These are phyloP conservation scores for Xylaria sp. DNA, from an alignment of 2,329 filamentous ascomycete species.

Conservation along the genomic window DNA sequence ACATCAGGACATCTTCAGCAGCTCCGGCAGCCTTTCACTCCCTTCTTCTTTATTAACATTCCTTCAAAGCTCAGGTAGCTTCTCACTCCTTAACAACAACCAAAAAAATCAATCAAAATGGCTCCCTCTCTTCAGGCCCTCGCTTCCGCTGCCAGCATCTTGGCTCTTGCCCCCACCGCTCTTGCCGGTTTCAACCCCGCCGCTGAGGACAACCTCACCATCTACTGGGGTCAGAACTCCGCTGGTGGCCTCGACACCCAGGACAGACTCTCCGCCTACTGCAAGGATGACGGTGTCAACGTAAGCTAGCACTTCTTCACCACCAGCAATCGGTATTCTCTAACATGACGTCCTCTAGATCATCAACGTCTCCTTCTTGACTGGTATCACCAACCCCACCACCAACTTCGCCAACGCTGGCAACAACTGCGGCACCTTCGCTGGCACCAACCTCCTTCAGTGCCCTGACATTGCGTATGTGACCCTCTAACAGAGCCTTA, in stretches of 20 bases:
- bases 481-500: too few species aligned
- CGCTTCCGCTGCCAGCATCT: constrained; percentile 26
- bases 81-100: constrained; percentile 10
- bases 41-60: not conserved
- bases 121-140: constrained; percentile 21
- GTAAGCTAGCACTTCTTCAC: constrained; percentile 30
- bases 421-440: constrained; percentile 55
- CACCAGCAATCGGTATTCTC: not conserved
- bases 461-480: constrained; percentile 55
- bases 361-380: constrained; percentile 60
- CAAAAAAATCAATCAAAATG: constrained; percentile 18
- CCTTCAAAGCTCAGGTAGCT: constrained; percentile 15
- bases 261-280: constrained; percentile 53
- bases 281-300: constrained; percentile 44
- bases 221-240: constrained; percentile 67
- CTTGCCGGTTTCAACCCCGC: constrained; percentile 41
- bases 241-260: constrained; percentile 46
- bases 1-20: constrained; percentile 6
- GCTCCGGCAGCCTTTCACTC: constrained; percentile 2
- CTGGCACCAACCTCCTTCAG: constrained; percentile 51
- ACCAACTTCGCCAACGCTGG: constrained; percentile 62
- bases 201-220: constrained; percentile 50
- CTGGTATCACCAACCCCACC: constrained; percentile 47
- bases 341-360: constrained; percentile 28
- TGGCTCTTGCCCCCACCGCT: constrained; percentile 28